Evolutionary conservation across 306 rosid genomes (phyloP), one percentile per base, ranked within the genome.

Genomic region (Abrus pulchellus): DNA sequence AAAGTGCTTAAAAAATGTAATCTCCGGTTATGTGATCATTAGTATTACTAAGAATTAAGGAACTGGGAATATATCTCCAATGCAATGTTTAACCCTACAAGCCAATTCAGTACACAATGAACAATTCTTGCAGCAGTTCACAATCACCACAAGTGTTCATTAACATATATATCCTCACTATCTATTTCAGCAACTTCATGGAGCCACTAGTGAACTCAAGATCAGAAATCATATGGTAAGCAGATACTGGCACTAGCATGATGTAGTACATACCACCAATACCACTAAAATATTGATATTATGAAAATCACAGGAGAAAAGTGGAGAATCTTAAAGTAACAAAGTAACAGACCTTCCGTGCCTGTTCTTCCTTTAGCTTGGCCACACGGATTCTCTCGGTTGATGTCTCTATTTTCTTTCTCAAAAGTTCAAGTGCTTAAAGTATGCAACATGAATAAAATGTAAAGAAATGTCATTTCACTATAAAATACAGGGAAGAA

Each of bases 301-400:
- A 55, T 34, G 74, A 75, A 86, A 83, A 28, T 48, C 6, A 30
- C 52, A 55, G 12, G 75, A 68, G 62, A 77, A 56, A 67, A 72
- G 27, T 40, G 61, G 47, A 30, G 62, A 69, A 57, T 9, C 80
- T 52, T 76, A 53, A 67, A 74, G 73, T 80, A 81, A 80, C 72
- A 68, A 55, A 67, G 70, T 78, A 80, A 80, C 73, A 27, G 40
- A 91, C 98, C 96, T 89, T 83, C 48, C 56, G 85, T 13, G 94
- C 94, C 71, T 93, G 87, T 72, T 93, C 98, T 83, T 93, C 98
- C 89, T 90, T 93, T 85, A 80, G 67, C 90, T 89, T 95, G 86
- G 97, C 98, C 66, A 69, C 43, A 72, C 85, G 95, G 64, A 93
- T 88, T 88, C 68, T 89, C 85, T 95, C 99, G 0, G 98, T 89